Conservation (phyloP, 2,329 filamentous ascomycete genomes). For the Aspergillus udagawae region DNA sequence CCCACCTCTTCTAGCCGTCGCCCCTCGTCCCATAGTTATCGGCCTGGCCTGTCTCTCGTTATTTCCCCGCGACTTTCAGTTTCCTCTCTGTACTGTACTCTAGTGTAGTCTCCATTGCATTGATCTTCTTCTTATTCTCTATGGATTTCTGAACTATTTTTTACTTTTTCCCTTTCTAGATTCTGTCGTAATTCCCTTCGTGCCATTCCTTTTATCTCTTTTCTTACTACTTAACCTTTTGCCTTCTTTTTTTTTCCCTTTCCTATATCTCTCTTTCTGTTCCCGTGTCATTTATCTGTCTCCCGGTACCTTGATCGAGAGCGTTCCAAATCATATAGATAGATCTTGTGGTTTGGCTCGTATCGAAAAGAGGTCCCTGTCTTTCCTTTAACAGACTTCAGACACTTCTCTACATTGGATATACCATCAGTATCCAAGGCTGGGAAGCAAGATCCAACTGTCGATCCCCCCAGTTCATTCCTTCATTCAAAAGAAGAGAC, state of each 20-base stretch:
- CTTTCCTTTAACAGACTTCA: constrained; percentile 25
- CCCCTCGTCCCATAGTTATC: constrained; percentile 21
- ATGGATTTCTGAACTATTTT: constrained; percentile 21
- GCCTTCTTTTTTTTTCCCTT: constrained; percentile 11
- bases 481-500: constrained; percentile 28
- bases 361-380: constrained; percentile 30
- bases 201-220: constrained; percentile 24
- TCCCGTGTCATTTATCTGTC: constrained; percentile 1
- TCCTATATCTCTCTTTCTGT: constrained; percentile 1
- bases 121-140: constrained; percentile 29
- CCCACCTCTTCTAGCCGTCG: constrained; percentile 11
- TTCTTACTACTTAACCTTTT: constrained; percentile 11
- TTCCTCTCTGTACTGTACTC: constrained; percentile 8
- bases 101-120: constrained; percentile 4
- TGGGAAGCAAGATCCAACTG: not conserved
- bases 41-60: constrained; percentile 29
- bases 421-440: constrained; percentile 3
- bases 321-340: constrained; percentile 11
- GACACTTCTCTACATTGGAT: constrained; percentile 1
- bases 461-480: constrained; percentile 34
- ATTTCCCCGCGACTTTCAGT: constrained; percentile 26
- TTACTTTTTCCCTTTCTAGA: constrained; percentile 21
- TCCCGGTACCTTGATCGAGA: constrained; percentile 23
- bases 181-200: constrained; percentile 12
- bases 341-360: constrained; percentile 16